phyloP scores from a whole-genome alignment of 176 grass and related monocot genomes.

The Canna indica region DNA sequence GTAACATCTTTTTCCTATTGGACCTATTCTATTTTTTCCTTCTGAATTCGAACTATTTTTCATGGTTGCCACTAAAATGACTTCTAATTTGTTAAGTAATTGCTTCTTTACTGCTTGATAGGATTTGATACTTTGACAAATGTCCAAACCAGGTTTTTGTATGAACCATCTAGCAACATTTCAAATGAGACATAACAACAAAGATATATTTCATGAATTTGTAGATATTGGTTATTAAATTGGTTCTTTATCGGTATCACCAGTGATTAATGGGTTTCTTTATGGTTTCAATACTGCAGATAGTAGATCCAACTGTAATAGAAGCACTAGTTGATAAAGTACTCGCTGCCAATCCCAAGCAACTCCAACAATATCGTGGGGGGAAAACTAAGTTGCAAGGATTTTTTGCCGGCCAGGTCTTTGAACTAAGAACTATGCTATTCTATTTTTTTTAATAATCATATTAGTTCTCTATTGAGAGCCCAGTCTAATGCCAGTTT shows the following conservation, averaged over 20 bases:
- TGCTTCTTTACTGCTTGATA: too few relatives aligned
- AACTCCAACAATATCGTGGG: slow-evolving; percentile 65
- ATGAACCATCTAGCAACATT: too few relatives aligned
- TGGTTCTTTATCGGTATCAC: background rate
- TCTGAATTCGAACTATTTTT: too few relatives aligned
- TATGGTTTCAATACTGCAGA: slow-evolving; percentile 26
- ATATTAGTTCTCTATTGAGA: background rate
- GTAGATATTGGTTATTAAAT: background rate
- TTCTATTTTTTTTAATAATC: background rate
- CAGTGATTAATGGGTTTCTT: background rate
- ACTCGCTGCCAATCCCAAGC: slow-evolving; percentile 66
- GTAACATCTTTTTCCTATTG: too few relatives aligned
- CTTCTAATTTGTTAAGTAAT: too few relatives aligned
- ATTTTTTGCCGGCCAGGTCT: slow-evolving; percentile 81
- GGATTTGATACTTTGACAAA: background rate
- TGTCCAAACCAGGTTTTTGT: background rate
- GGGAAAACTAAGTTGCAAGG: slow-evolving; percentile 88
- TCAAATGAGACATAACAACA: background rate
- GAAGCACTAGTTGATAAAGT: slow-evolving; percentile 73
- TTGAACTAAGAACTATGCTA: background rate
- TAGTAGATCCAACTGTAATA: slow-evolving; percentile 69
- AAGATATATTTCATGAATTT: background rate
- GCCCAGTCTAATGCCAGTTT: background rate
- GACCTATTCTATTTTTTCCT: too few relatives aligned
- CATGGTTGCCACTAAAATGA: too few relatives aligned